phyloP scores from a whole-genome alignment of 1,284 basidiomycete genomes.

The Rhizoctonia solani region DNA sequence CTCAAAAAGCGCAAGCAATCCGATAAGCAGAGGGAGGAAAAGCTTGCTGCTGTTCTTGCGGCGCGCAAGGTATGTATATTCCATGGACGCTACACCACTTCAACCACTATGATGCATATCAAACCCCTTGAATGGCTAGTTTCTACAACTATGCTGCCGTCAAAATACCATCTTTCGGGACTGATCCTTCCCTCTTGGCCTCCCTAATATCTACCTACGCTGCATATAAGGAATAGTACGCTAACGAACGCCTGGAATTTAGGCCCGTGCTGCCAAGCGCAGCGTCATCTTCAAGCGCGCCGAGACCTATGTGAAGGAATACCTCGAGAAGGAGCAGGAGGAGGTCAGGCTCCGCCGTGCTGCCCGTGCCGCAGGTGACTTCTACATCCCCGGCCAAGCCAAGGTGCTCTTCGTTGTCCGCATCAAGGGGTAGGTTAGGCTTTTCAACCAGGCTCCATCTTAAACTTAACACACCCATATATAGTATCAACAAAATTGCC shows the following conservation, averaged over 20 bases:
- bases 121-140: conserved; percentile 72
- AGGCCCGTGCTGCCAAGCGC: conserved; percentile 91
- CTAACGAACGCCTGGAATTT: conserved; percentile 41
- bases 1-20: conserved; percentile 99
- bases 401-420: conserved; percentile 99
- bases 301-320: conserved; percentile 98
- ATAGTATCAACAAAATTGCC: conserved; percentile 98
- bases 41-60: conserved; percentile 80
- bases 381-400: conserved; percentile 94
- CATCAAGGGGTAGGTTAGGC: conserved; percentile 81
- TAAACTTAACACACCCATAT: conserved; percentile 5
- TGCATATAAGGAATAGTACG: conserved; percentile 7
- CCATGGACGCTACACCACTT: conserved; percentile 35
- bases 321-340: conserved; percentile 90
- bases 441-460: conserved; percentile 2
- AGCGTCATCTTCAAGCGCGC: conserved; percentile 99
- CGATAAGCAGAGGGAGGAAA: conserved; percentile 97
- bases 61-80: conserved; percentile 83
- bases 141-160: conserved; percentile 70
- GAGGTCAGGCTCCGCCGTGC: conserved; percentile 94
- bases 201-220: conserved; percentile 7
- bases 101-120: conserved; percentile 77
- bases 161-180: conserved; percentile 98
- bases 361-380: conserved; percentile 92
- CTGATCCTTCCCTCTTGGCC: conserved; percentile 56